Evolutionary conservation across 164 flowering plant species (phyloP).

Genomic region (Stephania japonica): DNA sequence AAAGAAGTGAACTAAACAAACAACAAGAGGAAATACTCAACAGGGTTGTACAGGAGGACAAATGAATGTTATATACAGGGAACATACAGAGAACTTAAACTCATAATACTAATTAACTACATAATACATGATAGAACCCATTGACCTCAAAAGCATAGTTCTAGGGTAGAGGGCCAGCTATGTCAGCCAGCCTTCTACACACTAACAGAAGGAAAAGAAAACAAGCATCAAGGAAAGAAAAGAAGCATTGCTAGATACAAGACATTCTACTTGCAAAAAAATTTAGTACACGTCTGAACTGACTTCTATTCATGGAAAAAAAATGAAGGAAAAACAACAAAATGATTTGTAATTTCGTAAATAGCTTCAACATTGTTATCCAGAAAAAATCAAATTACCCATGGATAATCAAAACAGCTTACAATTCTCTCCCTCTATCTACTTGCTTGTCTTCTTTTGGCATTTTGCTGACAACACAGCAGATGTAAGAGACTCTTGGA

Average conservation of each 20-base stretch:
- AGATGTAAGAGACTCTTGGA: neutral
- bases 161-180: neutral
- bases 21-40: neutral
- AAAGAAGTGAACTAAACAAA: neutral
- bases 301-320: neutral
- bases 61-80: neutral
- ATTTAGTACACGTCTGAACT: neutral
- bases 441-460: neutral
- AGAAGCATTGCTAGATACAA: neutral
- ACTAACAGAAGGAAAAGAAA: neutral
- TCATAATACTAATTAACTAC: neutral
- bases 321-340: neutral
- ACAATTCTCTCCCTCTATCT: neutral
- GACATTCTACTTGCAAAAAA: neutral
- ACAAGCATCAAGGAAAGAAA: neutral
- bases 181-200: too few relatives aligned
- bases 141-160: neutral
- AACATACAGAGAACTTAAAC: neutral
- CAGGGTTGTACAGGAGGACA: neutral
- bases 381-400: neutral
- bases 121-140: neutral
- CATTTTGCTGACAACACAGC: neutral
- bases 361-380: neutral
- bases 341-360: neutral
- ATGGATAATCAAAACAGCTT: neutral